Evolutionary conservation across 371 early-diverging fungal genomes (phyloP), one percentile per base, ranked within the genome.

Genomic region (Encephalitozoon cuniculi): DNA sequence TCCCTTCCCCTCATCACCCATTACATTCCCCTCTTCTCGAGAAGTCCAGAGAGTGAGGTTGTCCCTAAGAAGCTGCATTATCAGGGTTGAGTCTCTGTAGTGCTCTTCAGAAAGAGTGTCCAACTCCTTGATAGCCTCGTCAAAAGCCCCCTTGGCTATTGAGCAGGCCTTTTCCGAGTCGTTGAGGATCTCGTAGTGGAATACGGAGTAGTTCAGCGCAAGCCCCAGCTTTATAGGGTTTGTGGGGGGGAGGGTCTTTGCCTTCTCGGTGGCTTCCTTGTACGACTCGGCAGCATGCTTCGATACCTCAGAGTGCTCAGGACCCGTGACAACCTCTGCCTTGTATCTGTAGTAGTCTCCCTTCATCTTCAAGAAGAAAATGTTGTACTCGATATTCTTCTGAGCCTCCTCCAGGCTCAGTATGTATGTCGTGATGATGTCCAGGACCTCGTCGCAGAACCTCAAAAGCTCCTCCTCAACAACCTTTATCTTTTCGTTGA

Each of bases 281-380:
- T 98, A 98, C 46, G 95, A 92, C 64, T 91, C 90, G 82, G 93
- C 90, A 49, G 96, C 93, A 79, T 89, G 83, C 66, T 90, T 89
- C 6, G 93, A 90, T 7, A 89, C 71, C n/a, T 71, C 89, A 86
- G 91, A 89, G 81, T 94, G 90, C 80, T 88, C 87, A 53, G 91
- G 92, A 53, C 90, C 91, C 46, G 88, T 85, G 78, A 91, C 88
- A 85, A 96, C 94, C 87, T 98, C 98, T 75, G 98, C 96, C 71
- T 96, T 90, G 86, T 98, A 98, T 82, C 98, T 91, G 89, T 92
- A 92, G 88, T 98, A 98, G 86, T 98, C 98, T 71, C 96, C 98
- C 90, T 93, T 96, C 98, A 97, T 96, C 90, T 97, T 96, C 88
- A 92, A 90, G 88, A 96, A 96, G 86, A 96, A 96, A 71, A 96